A percentile compares a stretch with the other conserved stretches of the same genome.
Evolutionary conservation across 768 basidiomycete genomes (phyloP).

Genomic region (Lactarius evosmus): DNA sequence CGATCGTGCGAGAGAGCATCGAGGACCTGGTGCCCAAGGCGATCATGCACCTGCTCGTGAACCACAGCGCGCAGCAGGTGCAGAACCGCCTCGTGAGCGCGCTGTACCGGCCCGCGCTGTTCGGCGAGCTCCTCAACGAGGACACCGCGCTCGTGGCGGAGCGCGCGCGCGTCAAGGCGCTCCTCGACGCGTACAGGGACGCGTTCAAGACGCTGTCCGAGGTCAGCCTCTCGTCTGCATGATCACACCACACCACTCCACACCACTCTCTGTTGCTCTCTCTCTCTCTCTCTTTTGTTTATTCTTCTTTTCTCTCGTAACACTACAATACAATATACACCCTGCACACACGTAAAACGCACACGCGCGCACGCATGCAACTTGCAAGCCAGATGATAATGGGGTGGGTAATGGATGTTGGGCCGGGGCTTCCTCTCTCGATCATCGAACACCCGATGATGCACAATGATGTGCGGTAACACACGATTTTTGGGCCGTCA

Average conservation of each 20-base stretch:
- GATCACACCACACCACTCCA: neutral
- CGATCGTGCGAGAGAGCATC: constrained; percentile 93
- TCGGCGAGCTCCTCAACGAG: constrained; percentile 87
- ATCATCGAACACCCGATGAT: too few species aligned
- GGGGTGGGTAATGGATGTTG: too few species aligned
- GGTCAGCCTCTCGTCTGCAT: constrained; percentile 67
- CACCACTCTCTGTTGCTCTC: neutral
- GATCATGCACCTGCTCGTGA: constrained; percentile 97
- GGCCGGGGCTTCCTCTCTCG: too few species aligned
- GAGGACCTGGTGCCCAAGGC: constrained; percentile 97
- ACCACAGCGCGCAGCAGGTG: constrained; percentile 92
- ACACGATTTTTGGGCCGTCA: too few species aligned
- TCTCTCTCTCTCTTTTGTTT: too few species aligned
- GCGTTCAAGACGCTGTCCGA: constrained; percentile 87
- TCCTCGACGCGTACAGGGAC: constrained; percentile 95
- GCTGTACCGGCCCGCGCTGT: constrained; percentile 92
- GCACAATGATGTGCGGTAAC: too few species aligned
- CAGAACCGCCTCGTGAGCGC: constrained; percentile 95
- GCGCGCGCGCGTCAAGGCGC: constrained; percentile 86
- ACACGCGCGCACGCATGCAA: too few species aligned
- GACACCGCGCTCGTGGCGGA: constrained; percentile 95
- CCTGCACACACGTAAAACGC: too few species aligned
- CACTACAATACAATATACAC: too few species aligned
- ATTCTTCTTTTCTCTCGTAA: too few species aligned
- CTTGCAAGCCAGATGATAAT: too few species aligned